A percentile compares a stretch with the other conserved stretches of the same genome.
phyloP scores from a whole-genome alignment of 768 basidiomycete genomes.

The Obba rivulosa region DNA sequence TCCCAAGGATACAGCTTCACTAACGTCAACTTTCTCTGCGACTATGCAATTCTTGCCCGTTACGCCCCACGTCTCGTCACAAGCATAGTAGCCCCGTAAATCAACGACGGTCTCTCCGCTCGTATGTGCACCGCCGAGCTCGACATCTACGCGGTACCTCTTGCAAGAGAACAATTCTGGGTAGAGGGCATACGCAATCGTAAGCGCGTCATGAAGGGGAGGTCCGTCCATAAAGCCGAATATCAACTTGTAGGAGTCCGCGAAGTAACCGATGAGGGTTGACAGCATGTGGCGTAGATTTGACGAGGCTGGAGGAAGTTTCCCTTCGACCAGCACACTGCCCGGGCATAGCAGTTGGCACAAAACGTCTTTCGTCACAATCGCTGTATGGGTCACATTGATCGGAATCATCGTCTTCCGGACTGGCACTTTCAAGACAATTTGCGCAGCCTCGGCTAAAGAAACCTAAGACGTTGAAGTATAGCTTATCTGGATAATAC shows the following conservation, averaged over 20 bases:
- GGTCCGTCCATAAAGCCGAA: slow-evolving; percentile 86
- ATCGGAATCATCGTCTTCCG: slow-evolving; percentile 76
- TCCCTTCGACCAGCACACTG: neutral
- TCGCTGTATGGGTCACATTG: slow-evolving; percentile 84
- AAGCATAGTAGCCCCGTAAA: slow-evolving; percentile 55
- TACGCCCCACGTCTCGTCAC: slow-evolving; percentile 66
- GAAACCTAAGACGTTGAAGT: neutral
- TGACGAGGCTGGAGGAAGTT: slow-evolving; percentile 25
- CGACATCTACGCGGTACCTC: slow-evolving; percentile 81
- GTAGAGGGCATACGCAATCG: slow-evolving; percentile 68
- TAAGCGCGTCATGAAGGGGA: slow-evolving; percentile 83
- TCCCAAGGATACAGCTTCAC: neutral
- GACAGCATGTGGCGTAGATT: slow-evolving; percentile 69
- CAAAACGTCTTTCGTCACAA: slow-evolving; percentile 57
- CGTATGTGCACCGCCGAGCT: slow-evolving; percentile 60
- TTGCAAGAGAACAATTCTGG: slow-evolving; percentile 58
- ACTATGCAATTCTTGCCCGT: slow-evolving; percentile 75
- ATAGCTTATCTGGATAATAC: slow-evolving; percentile 19
- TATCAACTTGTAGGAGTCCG: slow-evolving; percentile 60
- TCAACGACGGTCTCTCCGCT: slow-evolving; percentile 81
- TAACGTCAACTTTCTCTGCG: slow-evolving; percentile 61
- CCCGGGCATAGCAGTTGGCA: slow-evolving; percentile 39
- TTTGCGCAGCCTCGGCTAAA: slow-evolving; percentile 75
- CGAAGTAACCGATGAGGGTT: slow-evolving; percentile 71
- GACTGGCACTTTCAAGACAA: slow-evolving; percentile 68